Conservation (phyloP, 2,329 filamentous ascomycete species). For the Fusarium tjaetaba region DNA sequence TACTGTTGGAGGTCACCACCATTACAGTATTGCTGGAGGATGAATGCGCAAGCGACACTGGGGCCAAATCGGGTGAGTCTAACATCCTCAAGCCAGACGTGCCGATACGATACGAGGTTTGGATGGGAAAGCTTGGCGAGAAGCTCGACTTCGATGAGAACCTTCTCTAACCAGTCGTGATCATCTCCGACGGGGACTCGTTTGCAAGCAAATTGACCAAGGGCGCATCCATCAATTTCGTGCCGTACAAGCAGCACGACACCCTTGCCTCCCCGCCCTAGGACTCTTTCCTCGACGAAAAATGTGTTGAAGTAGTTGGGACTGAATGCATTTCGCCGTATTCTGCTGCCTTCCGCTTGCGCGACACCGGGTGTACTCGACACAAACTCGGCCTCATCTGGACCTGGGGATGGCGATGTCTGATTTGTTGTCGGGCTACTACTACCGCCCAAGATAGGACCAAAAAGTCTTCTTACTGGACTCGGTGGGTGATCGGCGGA, state of each 20-base stretch:
- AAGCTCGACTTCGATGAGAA: conserved; percentile 91
- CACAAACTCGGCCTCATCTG: conserved; percentile 59
- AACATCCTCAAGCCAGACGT: conserved; percentile 95
- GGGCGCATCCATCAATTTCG: conserved; percentile 84
- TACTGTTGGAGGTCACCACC: conserved; percentile 89
- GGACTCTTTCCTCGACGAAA: conserved; percentile 86
- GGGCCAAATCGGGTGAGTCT: conserved; percentile 87
- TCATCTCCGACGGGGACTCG: conserved; percentile 95
- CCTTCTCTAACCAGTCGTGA: conserved; percentile 93
- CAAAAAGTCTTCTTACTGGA: conserved; percentile 64
- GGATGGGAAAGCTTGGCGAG: conserved; percentile 92
- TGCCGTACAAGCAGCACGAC: conserved; percentile 95
- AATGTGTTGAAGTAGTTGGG: conserved; percentile 93
- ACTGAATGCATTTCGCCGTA: conserved; percentile 87
- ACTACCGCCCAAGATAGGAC: conserved; percentile 51
- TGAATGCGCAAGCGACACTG: conserved; percentile 93
- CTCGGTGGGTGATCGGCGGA: conserved; percentile 59
- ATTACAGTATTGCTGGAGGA: conserved; percentile 98
- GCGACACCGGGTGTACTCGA: conserved; percentile 62
- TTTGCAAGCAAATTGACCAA: conserved; percentile 96
- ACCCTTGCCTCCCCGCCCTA: conserved; percentile 92
- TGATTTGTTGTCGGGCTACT: conserved; percentile 17
- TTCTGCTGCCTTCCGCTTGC: conserved; percentile 69
- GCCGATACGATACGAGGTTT: conserved; percentile 94
- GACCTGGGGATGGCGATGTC: conserved; percentile 31